Evolutionary conservation across 2,329 filamentous ascomycete species (phyloP).

Genomic region (Venturia asperata): DNA sequence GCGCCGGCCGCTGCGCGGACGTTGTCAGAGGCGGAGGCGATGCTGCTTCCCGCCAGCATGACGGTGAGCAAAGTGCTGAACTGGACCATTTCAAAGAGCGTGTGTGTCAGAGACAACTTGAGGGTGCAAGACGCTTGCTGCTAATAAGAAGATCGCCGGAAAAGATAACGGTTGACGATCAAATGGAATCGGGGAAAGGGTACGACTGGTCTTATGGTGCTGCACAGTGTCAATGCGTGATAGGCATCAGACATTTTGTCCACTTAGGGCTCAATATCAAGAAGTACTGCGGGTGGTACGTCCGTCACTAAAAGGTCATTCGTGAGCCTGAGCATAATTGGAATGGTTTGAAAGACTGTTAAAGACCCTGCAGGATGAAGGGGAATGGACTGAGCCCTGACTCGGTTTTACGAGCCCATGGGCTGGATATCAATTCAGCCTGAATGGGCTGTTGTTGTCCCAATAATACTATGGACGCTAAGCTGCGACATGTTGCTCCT

Average conservation of each 20-base stretch:
- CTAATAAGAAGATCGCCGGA: neutral
- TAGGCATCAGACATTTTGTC: neutral
- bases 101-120: neutral
- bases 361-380: neutral
- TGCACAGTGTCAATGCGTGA: neutral
- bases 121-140: neutral
- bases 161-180: neutral
- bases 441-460: neutral
- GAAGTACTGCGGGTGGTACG: neutral
- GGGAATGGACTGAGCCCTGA: neutral
- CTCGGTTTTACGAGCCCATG: neutral
- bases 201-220: neutral
- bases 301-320: neutral
- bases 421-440: neutral
- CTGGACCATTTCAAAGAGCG: conserved; percentile 10
- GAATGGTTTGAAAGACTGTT: neutral
- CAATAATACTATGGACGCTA: neutral
- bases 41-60: neutral
- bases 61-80: neutral
- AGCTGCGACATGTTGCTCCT: neutral
- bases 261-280: neutral
- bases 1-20: neutral
- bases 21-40: neutral
- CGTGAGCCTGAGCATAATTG: neutral
- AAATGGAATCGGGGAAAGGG: neutral